These are phyloP conservation scores for Saccharomycopsis sp. DNA, from an alignment of 805 yeast genomes.

Conservation along the genomic window DNA sequence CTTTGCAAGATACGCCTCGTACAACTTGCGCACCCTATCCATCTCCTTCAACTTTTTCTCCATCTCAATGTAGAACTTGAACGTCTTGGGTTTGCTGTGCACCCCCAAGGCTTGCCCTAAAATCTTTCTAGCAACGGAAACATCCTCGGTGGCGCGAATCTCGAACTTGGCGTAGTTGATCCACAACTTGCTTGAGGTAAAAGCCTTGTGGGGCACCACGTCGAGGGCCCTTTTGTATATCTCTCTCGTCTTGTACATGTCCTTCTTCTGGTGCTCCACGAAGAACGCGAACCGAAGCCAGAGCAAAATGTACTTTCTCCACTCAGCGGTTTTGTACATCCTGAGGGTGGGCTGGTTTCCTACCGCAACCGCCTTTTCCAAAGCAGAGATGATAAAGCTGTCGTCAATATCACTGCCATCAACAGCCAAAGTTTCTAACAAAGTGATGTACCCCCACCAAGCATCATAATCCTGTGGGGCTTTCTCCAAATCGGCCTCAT, in stretches of 20 bases:
- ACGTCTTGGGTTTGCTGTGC: slow-evolving; percentile 42
- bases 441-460: slow-evolving; percentile 71
- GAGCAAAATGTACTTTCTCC: slow-evolving; percentile 64
- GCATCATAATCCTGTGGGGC: slow-evolving; percentile 57
- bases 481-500: slow-evolving; percentile 38
- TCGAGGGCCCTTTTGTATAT: slow-evolving; percentile 43
- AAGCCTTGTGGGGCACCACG: slow-evolving; percentile 45
- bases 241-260: slow-evolving; percentile 38
- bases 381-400: no score
- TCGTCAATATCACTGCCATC: slow-evolving; percentile 26
- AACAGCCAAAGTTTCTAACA: slow-evolving; percentile 34
- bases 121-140: slow-evolving; percentile 52
- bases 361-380: no score
- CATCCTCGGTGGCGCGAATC: slow-evolving; percentile 44
- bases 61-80: slow-evolving; percentile 54
- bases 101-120: slow-evolving; percentile 67
- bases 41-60: slow-evolving; percentile 68
- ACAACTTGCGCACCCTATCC: slow-evolving; percentile 68
- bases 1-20: slow-evolving; percentile 52
- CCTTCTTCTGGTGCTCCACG: slow-evolving; percentile 52
- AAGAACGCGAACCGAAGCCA: slow-evolving; percentile 61
- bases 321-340: slow-evolving; percentile 36
- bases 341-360: no score
- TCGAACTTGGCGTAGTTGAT: slow-evolving; percentile 61
- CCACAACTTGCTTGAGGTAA: slow-evolving; percentile 75